Evolutionary conservation across 345 rosid species (phyloP), one percentile per base, ranked within the genome.

Genomic region (Mercurialis annua): DNA sequence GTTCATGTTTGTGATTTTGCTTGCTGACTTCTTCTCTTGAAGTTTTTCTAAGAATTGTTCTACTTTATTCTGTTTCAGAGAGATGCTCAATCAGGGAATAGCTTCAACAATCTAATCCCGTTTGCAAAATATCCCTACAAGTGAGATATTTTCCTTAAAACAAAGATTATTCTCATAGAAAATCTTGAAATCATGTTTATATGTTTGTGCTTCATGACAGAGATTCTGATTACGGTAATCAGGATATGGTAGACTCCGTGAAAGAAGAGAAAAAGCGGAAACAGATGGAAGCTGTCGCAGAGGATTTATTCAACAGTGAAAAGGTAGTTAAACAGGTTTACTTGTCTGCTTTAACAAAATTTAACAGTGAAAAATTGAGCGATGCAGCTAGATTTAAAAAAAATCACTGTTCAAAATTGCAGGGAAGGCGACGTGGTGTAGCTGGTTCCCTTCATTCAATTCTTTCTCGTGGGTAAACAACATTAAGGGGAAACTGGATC

Each of bases 231-330:
- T 58, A 44, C 16, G 82, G 75, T 57, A 82, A 59, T 33, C 85
- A 77, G 59, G 90, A 83, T 11, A 63, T 81, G 73, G 79, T 72
- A 21, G 82, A 83, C 59, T 81, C 75, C 53, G 59, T 87, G 73
- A 89, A 80, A 75, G 92, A 89, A 85, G 98, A 93, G 77, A 89
- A 83, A 74, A 90, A 73, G 73, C 84, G 91, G 72, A 90, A 87
- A 83, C 86, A 93, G 74, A 69, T 73, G 86, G 97, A 93, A 78
- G 94, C 98, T 59, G 65, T 86, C 70, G 96, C 94, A 30, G 98
- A 93, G 73, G 96, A 93, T 68, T 72, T 93, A 62, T 93, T 93
- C 59, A 79, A 83, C 74, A 76, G 62, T 73, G 88, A 84, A 70
- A 89, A 81, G 92, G 98, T 90, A 51, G 79, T 46, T 31, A 38